Base-by-base conservation (phyloP, 495 filamentous ascomycete genomes). In the Coniosporium apollinis region DNA sequence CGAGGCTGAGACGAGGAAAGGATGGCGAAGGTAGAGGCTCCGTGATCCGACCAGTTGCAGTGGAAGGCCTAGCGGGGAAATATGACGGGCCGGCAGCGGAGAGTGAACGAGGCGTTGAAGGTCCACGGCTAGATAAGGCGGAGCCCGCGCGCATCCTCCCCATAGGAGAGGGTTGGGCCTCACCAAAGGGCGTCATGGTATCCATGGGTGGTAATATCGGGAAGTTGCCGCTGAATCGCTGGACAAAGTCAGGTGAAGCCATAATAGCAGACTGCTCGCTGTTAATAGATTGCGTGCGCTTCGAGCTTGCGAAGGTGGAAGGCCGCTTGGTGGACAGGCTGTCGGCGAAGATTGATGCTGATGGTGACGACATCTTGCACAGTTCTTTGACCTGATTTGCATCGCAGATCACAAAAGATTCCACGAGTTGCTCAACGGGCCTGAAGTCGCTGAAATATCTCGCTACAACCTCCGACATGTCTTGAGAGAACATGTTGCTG, bases 381-480 rank as follows among this genome's bases (percentile, higher is more conserved):
- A 61, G 56, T 1, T 75, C 69, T 1, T 59, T 54, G 5, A 76
- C 59, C 30, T 71, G 39, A 6, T 66, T 59, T 10, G 67, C 66
- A 50, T 79, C 77, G 57, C 66, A 72, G 29, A 74, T 58, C 2
- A 60, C 62, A 15, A 78, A 57, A 26, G 62, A 59, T 15, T 60
- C 41, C 4, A 72, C 50, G n/a, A n/a, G n/a, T n/a, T n/a, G n/a
- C n/a, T n/a, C n/a, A n/a, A n/a, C n/a, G n/a, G n/a, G n/a, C n/a
- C n/a, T n/a, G n/a, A n/a, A n/a, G n/a, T n/a, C n/a, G n/a, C n/a
- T n/a, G n/a, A n/a, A n/a, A n/a, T n/a, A n/a, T n/a, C n/a, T n/a
- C n/a, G n/a, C n/a, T n/a, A 47, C 45, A 31, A 94, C 73, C 33
- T 81, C 67, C 16, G 63, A 62, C 7, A 76, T 54, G 5, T 74